phyloP scores from a whole-genome alignment of 2,329 filamentous ascomycete species.

The Aureobasidium vineae region DNA sequence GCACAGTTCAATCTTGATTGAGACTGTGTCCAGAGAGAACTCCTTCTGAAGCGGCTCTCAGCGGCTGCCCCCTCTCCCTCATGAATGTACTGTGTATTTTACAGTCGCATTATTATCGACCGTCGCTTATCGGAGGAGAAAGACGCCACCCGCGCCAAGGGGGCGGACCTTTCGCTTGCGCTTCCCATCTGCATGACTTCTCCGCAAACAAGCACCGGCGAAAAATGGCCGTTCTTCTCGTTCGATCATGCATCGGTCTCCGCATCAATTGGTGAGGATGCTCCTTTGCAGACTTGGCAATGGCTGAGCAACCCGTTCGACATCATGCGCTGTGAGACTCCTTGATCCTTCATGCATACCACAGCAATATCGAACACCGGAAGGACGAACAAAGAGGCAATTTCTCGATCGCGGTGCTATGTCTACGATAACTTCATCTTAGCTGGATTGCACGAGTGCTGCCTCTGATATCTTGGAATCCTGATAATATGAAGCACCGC shows the following conservation, averaged over 20 bases:
- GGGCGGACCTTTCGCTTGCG: neutral
- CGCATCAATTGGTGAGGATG: neutral
- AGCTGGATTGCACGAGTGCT: neutral
- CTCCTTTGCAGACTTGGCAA: neutral
- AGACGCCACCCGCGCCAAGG: neutral
- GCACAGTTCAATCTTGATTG: too few species aligned
- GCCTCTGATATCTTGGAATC: neutral
- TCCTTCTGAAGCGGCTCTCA: too few species aligned
- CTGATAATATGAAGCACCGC: neutral
- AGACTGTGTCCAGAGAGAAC: too few species aligned
- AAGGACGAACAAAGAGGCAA: neutral
- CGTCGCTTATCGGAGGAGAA: neutral
- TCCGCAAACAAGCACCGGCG: neutral
- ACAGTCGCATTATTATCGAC: too few species aligned
- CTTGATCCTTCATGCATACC: conserved; percentile 11
- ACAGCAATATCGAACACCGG: neutral
- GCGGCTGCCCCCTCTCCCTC: too few species aligned
- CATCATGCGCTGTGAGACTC: neutral
- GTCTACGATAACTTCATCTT: neutral
- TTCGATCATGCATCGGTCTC: neutral
- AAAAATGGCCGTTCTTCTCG: neutral
- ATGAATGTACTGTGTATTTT: too few species aligned
- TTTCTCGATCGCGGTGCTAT: neutral
- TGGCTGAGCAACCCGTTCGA: neutral
- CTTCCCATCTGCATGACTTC: neutral